phyloP scores from a whole-genome alignment of 164 flowering plant genomes.

The Vitis vinifera region DNA sequence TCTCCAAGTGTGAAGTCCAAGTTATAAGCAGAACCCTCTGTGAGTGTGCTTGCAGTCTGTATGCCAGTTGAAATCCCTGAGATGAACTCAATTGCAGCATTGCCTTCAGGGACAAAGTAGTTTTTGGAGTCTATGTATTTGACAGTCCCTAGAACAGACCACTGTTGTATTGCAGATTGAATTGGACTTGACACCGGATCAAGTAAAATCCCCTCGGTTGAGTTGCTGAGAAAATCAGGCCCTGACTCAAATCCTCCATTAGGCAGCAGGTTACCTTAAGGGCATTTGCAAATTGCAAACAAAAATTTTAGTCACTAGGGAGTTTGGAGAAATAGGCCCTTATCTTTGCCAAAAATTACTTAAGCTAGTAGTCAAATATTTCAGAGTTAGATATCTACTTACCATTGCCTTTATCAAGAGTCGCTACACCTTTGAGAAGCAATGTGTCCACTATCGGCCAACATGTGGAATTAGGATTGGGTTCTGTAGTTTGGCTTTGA shows the following conservation, averaged over 20 bases:
- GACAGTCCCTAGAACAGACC: constrained; percentile 46
- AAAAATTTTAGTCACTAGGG: neutral
- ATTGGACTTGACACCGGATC: constrained; percentile 28
- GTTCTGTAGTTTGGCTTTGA: constrained; percentile 30
- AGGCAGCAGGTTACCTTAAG: constrained; percentile 24
- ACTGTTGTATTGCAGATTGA: constrained; percentile 39
- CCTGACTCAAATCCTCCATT: constrained; percentile 53
- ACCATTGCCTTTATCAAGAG: constrained; percentile 20
- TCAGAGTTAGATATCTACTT: constrained; percentile 6
- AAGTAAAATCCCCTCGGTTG: constrained; percentile 45
- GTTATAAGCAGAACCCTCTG: constrained; percentile 28
- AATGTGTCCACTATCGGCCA: constrained; percentile 41
- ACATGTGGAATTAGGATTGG: constrained; percentile 32
- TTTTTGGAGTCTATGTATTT: constrained; percentile 46
- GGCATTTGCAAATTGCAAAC: constrained; percentile 1
- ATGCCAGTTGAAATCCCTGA: constrained; percentile 35
- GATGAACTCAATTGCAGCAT: constrained; percentile 47
- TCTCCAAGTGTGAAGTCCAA: constrained; percentile 46
- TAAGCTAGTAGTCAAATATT: neutral
- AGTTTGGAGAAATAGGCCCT: neutral
- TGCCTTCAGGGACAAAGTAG: constrained; percentile 49
- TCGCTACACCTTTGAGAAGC: constrained; percentile 25
- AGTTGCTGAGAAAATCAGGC: constrained; percentile 30
- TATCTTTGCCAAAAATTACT: no score
- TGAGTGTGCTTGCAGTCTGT: constrained; percentile 26